phyloP scores from a whole-genome alignment of 2,329 filamentous ascomycete species.

The Alternaria hordeiaustralica region DNA sequence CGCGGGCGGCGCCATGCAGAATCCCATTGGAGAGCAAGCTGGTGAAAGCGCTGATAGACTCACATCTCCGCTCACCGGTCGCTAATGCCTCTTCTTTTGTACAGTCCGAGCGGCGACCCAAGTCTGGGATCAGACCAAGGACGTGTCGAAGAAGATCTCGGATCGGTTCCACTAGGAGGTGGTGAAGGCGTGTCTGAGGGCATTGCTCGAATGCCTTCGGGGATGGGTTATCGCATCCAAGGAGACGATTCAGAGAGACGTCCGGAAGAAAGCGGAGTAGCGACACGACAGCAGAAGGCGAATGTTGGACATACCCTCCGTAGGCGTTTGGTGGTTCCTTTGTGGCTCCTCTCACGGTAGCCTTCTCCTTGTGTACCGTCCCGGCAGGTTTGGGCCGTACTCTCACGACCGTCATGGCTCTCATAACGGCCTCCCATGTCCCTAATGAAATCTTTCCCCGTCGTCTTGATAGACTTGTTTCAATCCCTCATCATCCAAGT shows the following conservation, averaged over 20 bases:
- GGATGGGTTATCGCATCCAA: slow-evolving; percentile 22
- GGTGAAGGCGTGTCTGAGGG: slow-evolving; percentile 20
- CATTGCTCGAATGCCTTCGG: slow-evolving; percentile 26
- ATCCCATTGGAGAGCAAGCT: slow-evolving; percentile 46
- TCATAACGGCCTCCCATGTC: not conserved
- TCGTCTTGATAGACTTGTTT: not conserved
- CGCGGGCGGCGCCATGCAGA: slow-evolving; percentile 42
- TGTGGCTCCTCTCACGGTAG: not conserved
- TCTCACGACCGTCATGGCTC: not conserved
- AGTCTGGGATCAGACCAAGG: slow-evolving; percentile 30
- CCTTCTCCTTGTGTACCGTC: slow-evolving; percentile 4
- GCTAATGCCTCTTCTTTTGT: slow-evolving; percentile 34
- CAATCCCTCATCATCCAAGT: not conserved
- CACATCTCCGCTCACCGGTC: slow-evolving; percentile 47
- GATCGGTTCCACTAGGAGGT: slow-evolving; percentile 16
- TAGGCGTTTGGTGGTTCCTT: slow-evolving; percentile 2
- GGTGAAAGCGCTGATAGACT: slow-evolving; percentile 46
- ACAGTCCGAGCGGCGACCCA: slow-evolving; percentile 33
- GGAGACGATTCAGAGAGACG: slow-evolving; percentile 8
- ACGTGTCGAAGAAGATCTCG: slow-evolving; percentile 21
- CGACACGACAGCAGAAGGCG: not conserved
- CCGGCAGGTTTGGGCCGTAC: not conserved
- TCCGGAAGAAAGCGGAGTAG: slow-evolving; percentile 16
- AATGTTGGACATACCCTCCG: not conserved
- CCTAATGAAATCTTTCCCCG: not conserved